Evolutionary conservation across 495 filamentous ascomycete species (phyloP), one percentile per base, ranked within the genome.

Genomic region (Penicillium canescens): DNA sequence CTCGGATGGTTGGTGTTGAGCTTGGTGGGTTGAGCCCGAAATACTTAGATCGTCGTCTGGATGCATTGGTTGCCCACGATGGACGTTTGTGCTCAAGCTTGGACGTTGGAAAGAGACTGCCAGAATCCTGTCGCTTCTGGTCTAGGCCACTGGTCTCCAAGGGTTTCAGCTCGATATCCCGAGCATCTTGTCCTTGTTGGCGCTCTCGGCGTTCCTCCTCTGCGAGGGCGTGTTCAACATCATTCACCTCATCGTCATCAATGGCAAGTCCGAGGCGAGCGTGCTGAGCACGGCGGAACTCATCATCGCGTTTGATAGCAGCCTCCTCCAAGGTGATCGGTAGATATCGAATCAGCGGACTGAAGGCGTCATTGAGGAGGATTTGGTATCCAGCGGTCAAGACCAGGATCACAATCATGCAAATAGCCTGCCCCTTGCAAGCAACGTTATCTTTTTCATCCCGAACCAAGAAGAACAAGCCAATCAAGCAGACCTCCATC

Each of bases 271-370:
- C 74, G 41, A 82, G 70, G 8, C 83, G 79, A 44, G 78, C 79
- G 48, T 83, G 84, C 63, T 94, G 90, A 18, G 86, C 87, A 34
- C 85, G 80, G 35, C 86, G 86, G 66, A 98, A 98, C 46, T 88
- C 90, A 60, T 94, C 84, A 61, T 98, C 95, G 4, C 92, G 86
- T 38, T 86, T 77, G 11, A 94, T 90, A 5, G 94, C 94, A 52
- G 96, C 91, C 60, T 98, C 95, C 67, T 98, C 94, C 39, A 98
- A 79, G 0, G 94, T 98, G 60, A 98, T 95, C 1, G 94, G 94
- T 37, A 98, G 74, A 65, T 96, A 96, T 33, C 85, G 82, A 62
- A 96, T 85, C 41, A 98, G 78, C 20, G 94, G 92, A 1, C 83
- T 83, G 57, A 98, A 97, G 7, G 91, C 86, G n/a, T 78, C 69